These are phyloP conservation scores for Cyberlindnera suaveolens DNA, from an alignment of 805 yeast species.

Conservation along the genomic window DNA sequence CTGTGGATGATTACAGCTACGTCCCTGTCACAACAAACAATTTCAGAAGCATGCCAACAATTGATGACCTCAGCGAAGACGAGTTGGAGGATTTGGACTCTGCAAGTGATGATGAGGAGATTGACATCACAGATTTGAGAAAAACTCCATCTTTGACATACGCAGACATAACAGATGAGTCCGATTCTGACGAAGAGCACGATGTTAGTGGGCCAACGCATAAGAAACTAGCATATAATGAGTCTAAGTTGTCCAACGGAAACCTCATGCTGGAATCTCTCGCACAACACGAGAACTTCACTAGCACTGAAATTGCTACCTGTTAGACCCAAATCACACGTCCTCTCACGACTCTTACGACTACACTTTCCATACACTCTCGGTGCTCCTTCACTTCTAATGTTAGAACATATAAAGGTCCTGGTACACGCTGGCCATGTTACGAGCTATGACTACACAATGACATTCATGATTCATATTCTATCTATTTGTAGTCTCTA, in stretches of 20 bases:
- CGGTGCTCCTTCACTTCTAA: neutral
- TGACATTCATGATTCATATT: neutral
- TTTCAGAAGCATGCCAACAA: constrained; percentile 21
- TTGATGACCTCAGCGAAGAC: constrained; percentile 17
- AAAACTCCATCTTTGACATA: constrained; percentile 14
- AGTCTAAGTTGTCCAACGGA: neutral
- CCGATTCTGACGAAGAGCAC: constrained; percentile 8
- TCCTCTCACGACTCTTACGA: neutral
- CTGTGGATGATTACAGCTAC: constrained; percentile 5
- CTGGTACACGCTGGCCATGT: neutral
- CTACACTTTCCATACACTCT: neutral
- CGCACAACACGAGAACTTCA: neutral
- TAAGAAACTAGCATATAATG: neutral
- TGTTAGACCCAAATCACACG: neutral
- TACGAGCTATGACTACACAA: neutral
- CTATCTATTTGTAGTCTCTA: neutral
- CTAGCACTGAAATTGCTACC: neutral
- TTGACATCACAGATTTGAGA: constrained; percentile 16
- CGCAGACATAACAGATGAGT: constrained; percentile 12
- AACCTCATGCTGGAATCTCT: neutral
- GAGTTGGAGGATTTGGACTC: constrained; percentile 16
- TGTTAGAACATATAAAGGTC: no score
- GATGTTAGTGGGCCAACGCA: neutral
- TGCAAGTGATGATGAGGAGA: constrained; percentile 10
- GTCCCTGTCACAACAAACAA: neutral